phyloP scores from a whole-genome alignment of 2,329 filamentous ascomycete species.

The Emydomyces testavorans region DNA sequence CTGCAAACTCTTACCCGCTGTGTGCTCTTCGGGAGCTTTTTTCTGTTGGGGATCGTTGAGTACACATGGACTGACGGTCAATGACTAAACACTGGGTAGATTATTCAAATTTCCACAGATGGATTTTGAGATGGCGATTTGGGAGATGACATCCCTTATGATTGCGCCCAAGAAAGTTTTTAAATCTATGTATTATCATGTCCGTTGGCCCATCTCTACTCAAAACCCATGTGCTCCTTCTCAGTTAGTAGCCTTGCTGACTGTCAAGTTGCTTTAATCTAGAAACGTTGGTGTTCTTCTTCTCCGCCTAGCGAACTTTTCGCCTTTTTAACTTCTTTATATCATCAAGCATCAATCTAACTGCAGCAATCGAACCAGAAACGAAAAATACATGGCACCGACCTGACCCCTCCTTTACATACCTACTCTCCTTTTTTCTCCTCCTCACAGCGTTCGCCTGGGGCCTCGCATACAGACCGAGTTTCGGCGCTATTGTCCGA shows the following conservation, averaged over 20 bases:
- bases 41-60: background rate
- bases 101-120: conserved; percentile 62
- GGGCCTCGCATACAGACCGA: conserved; percentile 46
- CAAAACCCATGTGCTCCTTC: background rate
- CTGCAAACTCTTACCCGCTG: background rate
- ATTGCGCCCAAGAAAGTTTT: conserved; percentile 62
- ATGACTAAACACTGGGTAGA: conserved; percentile 24
- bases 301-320: background rate
- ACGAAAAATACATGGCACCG: conserved; percentile 61
- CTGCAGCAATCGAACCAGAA: conserved; percentile 33
- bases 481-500: conserved; percentile 37
- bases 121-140: conserved; percentile 63
- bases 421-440: conserved; percentile 57
- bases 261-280: conserved; percentile 2
- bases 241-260: background rate
- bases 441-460: conserved; percentile 44
- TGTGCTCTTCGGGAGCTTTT: background rate
- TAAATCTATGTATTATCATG: conserved; percentile 59
- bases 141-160: conserved; percentile 59
- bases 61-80: conserved; percentile 13
- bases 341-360: conserved; percentile 7
- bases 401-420: conserved; percentile 58
- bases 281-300: conserved; percentile 19
- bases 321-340: conserved; percentile 14
- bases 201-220: conserved; percentile 26